Evolutionary conservation across 1,139 yeast species (phyloP).

Genomic region (Hyphopichia buzzinii): DNA sequence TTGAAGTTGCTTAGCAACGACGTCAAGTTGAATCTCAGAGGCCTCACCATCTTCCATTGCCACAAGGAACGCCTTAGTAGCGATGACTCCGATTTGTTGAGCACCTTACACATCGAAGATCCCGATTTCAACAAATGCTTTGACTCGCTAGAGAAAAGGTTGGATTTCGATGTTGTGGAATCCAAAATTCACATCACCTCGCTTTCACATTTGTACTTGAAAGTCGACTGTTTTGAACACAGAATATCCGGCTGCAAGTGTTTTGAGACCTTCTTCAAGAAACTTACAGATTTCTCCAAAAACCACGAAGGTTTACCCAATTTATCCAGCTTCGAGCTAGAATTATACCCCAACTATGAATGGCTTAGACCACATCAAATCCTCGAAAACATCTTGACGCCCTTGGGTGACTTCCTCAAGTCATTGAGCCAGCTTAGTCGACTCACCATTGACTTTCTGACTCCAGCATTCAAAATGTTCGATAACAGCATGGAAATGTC

Average conservation of each 20-base stretch:
- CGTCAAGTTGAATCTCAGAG: slow-evolving; percentile 26
- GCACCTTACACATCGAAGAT: slow-evolving; percentile 4
- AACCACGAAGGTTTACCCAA: slow-evolving; percentile 30
- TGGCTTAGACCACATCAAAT: slow-evolving; percentile 42
- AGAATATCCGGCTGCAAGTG: slow-evolving; percentile 26
- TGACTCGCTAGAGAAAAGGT: slow-evolving; percentile 17
- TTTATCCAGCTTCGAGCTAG: slow-evolving; percentile 29
- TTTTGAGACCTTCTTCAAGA: slow-evolving; percentile 29
- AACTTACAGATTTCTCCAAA: slow-evolving; percentile 21
- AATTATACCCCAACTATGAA: slow-evolving; percentile 34
- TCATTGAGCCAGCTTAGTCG: slow-evolving; percentile 22
- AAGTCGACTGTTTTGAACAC: slow-evolving; percentile 34
- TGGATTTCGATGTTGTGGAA: slow-evolving; percentile 21
- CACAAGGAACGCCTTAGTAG: slow-evolving; percentile 21
- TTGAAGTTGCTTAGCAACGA: slow-evolving; percentile 20
- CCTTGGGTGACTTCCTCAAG: slow-evolving; percentile 30
- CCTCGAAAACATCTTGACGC: slow-evolving; percentile 30
- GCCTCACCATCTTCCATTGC: slow-evolving; percentile 34
- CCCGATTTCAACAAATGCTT: slow-evolving; percentile 11
- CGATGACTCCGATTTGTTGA: slow-evolving; percentile 4
- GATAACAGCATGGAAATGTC: slow-evolving; percentile 32
- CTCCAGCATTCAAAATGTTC: slow-evolving; percentile 43
- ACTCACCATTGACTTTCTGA: slow-evolving; percentile 33
- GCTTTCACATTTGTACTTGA: slow-evolving; percentile 25
- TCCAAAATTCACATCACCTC: slow-evolving; percentile 25